A percentile compares a stretch with the other conserved stretches of the same genome.
These are phyloP conservation scores for Botrytis elliptica DNA, from an alignment of 2,329 filamentous ascomycete species.

Conservation along the genomic window DNA sequence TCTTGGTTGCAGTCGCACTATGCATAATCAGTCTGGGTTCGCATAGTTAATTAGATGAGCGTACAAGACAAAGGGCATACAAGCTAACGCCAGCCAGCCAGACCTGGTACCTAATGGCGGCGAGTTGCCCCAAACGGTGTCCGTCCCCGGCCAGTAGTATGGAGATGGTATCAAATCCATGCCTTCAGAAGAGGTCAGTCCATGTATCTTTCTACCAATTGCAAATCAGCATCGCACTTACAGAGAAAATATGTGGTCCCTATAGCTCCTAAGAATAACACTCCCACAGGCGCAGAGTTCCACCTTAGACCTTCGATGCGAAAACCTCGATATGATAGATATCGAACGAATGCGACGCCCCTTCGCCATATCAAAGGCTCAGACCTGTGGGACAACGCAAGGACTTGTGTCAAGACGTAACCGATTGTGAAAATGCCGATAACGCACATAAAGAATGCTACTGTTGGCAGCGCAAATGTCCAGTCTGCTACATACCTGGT, in stretches of 20 bases:
- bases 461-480: neutral
- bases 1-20: neutral
- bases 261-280: neutral
- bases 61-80: neutral
- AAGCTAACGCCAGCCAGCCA: neutral
- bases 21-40: neutral
- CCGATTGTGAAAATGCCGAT: neutral
- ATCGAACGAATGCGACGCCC: neutral
- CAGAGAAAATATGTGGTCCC: neutral
- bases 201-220: neutral
- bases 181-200: neutral
- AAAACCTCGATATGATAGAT: neutral
- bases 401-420: neutral
- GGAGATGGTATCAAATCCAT: neutral
- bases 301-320: neutral
- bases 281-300: neutral
- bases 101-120: neutral
- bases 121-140: neutral
- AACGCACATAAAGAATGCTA: neutral
- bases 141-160: neutral
- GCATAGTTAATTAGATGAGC: neutral
- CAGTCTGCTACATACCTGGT: neutral
- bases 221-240: neutral
- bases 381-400: neutral
- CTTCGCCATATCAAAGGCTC: neutral